Percentiles rank a stretch among this genome's conserved stretches.
These are phyloP conservation scores for Rhytidiadelphus loreus DNA, from an alignment of 225 moss, liverwort and hornwort species.

Conservation along the genomic window DNA sequence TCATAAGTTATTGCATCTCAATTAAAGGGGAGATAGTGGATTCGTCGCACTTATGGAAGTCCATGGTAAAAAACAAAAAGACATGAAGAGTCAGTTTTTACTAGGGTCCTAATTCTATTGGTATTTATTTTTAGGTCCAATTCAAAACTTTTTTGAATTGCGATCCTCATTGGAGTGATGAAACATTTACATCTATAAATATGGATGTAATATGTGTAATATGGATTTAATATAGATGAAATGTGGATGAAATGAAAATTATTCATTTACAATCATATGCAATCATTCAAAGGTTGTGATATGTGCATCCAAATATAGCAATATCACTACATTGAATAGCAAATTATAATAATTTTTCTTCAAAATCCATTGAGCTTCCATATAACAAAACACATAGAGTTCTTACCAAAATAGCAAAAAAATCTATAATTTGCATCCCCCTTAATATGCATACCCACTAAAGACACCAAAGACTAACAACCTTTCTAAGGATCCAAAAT, in stretches of 20 bases:
- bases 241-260: not conserved
- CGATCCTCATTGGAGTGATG: not conserved
- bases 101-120: accelerated
- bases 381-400: not conserved
- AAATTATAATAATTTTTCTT: not conserved
- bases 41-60: not conserved
- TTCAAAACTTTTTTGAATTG: not conserved
- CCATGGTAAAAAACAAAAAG: not conserved
- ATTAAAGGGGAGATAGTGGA: not conserved
- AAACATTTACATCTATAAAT: not conserved
- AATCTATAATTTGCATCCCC: not conserved
- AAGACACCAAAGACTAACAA: not conserved
- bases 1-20: not conserved
- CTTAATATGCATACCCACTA: not conserved
- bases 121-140: not conserved
- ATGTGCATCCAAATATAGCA: not conserved
- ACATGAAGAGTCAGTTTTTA: not conserved
- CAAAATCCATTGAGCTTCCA: not conserved
- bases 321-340: not conserved
- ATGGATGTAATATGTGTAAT: not conserved
- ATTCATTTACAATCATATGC: not conserved
- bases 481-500: too few species aligned
- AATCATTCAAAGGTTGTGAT: not conserved
- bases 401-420: not conserved
- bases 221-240: not conserved